Evolutionary conservation across 139 green algal genomes (phyloP), one percentile per base, ranked within the genome.

Genomic region (Chara braunii): DNA sequence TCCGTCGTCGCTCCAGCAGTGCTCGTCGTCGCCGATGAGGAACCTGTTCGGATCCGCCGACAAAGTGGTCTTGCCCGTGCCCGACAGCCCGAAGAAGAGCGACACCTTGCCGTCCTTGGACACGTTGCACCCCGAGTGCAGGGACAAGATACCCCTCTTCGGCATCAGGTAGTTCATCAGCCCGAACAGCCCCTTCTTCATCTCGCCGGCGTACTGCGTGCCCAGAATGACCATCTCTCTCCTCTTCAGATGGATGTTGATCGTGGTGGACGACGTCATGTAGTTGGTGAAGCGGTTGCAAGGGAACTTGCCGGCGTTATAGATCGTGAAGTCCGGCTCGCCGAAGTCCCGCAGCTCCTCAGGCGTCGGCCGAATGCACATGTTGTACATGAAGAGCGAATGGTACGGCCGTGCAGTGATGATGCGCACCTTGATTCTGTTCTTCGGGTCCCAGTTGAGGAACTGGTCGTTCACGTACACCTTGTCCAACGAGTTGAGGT

Each of bases 351-450:
- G 55, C 8, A 97, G 81, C 86, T 96, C 87, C 48, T 88, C 74
- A 14, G 77, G 53, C 1, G 76, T 89, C 18, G 72, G 66, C 12
- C 72, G 65, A 48, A 97, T 96, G 58, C 63, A 72, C 91, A 98
- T 95, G 86, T 98, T 98, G 82, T 90, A 78, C 84, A 95, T 94
- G 78, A 98, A 97, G 22, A 97, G 82, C 1, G 89, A 85, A 74
- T 98, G 92, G 80, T 95, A 98, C 18, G 92, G 81, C 1, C 87
- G 72, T 26, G 80, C 81, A 68, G 84, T 89, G 30, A 98, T 83
- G 37, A 75, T 68, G 30, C 67, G 67, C 7, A 75, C 63, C 54
- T 72, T 72, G 22, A 72, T 28, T n/a, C 52, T 22, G 63, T 72
- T 36, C 34, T 72, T 35, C 30, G 51, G 30, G 18, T 72, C 63